phyloP scores from a whole-genome alignment of 1,284 basidiomycete genomes.

The Lignosus rhinocerotis region DNA sequence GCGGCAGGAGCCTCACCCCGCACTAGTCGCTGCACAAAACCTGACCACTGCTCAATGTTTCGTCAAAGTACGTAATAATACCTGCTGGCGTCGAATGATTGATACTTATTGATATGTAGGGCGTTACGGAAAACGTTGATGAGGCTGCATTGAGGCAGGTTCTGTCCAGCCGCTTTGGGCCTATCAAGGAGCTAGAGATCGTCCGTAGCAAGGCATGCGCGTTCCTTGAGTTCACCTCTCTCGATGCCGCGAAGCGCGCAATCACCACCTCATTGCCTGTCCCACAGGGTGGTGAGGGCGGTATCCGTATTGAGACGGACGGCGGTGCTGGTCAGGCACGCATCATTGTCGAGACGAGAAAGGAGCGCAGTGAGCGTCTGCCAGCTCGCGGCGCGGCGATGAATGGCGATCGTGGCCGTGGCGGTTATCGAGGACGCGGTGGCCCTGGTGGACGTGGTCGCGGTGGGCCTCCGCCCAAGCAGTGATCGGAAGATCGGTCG shows the following conservation, averaged over 20 bases:
- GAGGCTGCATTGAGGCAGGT: conserved; percentile 57
- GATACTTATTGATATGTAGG: conserved; percentile 39
- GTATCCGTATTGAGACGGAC: conserved; percentile 73
- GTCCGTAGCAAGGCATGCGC: conserved; percentile 90
- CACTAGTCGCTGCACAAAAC: conserved; percentile 55
- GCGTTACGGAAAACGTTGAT: conserved; percentile 75
- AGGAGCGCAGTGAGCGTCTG: conserved; percentile 82
- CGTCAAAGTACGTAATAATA: conserved; percentile 67
- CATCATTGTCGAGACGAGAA: conserved; percentile 85
- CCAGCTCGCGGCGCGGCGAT: conserved; percentile 35
- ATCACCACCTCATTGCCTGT: conserved; percentile 72
- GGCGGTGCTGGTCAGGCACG: conserved; percentile 50
- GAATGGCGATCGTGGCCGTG: conserved; percentile 33
- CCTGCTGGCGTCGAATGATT: conserved; percentile 1
- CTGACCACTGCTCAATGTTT: conserved; percentile 79
- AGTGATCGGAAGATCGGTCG: conserved; percentile 4
- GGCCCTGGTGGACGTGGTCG: conserved; percentile 36
- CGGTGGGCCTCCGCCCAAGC: conserved; percentile 32
- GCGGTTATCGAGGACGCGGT: conserved; percentile 35
- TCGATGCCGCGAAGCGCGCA: conserved; percentile 85
- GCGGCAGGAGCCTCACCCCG: conserved; percentile 43
- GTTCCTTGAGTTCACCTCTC: conserved; percentile 84
- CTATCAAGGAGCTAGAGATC: conserved; percentile 87
- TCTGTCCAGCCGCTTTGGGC: conserved; percentile 77
- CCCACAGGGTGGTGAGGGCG: conserved; percentile 81